A percentile compares a stretch with the other conserved stretches of the same genome.
Conservation (phyloP, 345 rosid genomes). For the Sisymbrium irio region DNA sequence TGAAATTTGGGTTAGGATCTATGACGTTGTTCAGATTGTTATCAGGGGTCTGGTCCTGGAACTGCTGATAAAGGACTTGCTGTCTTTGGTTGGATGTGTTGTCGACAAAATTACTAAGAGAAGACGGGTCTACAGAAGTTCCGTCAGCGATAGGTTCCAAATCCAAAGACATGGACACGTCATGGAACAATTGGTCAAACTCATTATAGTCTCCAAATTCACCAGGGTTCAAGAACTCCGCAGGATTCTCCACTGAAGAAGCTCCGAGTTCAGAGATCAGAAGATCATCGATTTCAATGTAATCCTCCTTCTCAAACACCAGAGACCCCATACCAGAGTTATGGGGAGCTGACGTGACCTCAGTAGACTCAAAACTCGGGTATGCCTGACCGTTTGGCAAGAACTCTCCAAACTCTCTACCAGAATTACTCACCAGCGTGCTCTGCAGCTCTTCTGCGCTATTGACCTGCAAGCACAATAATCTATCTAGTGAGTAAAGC, state of each 20-base stretch:
- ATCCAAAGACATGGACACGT: slow-evolving; percentile 31
- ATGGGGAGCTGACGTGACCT: slow-evolving; percentile 24
- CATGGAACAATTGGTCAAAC: slow-evolving; percentile 33
- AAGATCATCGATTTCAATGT: slow-evolving; percentile 92
- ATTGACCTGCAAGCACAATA: slow-evolving; percentile 19
- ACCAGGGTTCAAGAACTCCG: slow-evolving; percentile 18
- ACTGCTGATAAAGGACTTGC: not conserved
- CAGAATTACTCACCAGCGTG: not conserved
- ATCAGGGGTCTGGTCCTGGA: slow-evolving; percentile 8
- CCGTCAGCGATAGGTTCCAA: slow-evolving; percentile 19
- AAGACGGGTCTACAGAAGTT: not conserved
- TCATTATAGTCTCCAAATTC: slow-evolving; percentile 21
- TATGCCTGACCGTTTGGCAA: not conserved
- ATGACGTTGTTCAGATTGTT: slow-evolving; percentile 7
- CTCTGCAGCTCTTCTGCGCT: slow-evolving; percentile 6
- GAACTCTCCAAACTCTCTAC: not conserved
- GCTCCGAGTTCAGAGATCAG: slow-evolving; percentile 36
- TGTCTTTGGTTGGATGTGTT: not conserved
- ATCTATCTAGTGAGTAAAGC: not conserved
- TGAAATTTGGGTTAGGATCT: slow-evolving; percentile 16
- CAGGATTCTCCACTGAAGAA: not conserved
- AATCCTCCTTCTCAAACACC: slow-evolving; percentile 46
- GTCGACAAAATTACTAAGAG: slow-evolving; percentile 3
- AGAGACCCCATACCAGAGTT: slow-evolving; percentile 10
- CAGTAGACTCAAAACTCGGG: slow-evolving; percentile 19